Conservation (phyloP, 768 basidiomycete species). For the Mycena leptocephala region DNA sequence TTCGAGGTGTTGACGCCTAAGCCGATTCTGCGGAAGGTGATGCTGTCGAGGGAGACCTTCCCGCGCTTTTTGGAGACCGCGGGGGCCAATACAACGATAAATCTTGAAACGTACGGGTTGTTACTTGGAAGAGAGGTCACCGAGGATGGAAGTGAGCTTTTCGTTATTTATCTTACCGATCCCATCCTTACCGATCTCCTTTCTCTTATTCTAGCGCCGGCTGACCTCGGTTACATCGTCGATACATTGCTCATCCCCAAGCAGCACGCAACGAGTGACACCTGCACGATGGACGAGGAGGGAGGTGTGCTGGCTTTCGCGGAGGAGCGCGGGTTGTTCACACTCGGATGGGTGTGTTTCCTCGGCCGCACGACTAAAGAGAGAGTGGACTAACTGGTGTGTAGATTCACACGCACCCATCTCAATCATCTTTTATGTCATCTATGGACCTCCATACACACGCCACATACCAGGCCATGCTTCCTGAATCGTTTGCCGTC, state of each 20-base stretch:
- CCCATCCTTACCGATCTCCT: not conserved
- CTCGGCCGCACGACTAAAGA: not conserved
- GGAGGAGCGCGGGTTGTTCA: slow-evolving; percentile 85
- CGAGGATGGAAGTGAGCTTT: not conserved
- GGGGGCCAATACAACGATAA: slow-evolving; percentile 81
- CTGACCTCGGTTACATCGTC: slow-evolving; percentile 67
- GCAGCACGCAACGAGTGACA: slow-evolving; percentile 91
- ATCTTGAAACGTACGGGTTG: slow-evolving; percentile 91
- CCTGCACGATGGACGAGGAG: slow-evolving; percentile 94
- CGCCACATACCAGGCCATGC: slow-evolving; percentile 89
- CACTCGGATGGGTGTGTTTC: slow-evolving; percentile 89
- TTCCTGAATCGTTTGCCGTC: slow-evolving; percentile 94
- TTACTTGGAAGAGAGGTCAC: slow-evolving; percentile 74
- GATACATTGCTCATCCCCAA: slow-evolving; percentile 89
- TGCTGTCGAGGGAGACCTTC: slow-evolving; percentile 82
- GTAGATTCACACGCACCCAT: slow-evolving; percentile 75
- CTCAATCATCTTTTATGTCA: slow-evolving; percentile 80
- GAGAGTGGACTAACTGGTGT: not conserved
- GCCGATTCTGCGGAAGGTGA: slow-evolving; percentile 28
- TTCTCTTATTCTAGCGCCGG: not conserved
- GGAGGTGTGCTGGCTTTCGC: slow-evolving; percentile 91
- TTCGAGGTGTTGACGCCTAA: too few relatives aligned
- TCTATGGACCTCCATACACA: slow-evolving; percentile 95
- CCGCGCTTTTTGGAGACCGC: slow-evolving; percentile 85
- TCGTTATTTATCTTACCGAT: not conserved